Evolutionary conservation across 2,329 filamentous ascomycete genomes (phyloP), one percentile per base, ranked within the genome.

Genomic region (Fusarium miscanthi): DNA sequence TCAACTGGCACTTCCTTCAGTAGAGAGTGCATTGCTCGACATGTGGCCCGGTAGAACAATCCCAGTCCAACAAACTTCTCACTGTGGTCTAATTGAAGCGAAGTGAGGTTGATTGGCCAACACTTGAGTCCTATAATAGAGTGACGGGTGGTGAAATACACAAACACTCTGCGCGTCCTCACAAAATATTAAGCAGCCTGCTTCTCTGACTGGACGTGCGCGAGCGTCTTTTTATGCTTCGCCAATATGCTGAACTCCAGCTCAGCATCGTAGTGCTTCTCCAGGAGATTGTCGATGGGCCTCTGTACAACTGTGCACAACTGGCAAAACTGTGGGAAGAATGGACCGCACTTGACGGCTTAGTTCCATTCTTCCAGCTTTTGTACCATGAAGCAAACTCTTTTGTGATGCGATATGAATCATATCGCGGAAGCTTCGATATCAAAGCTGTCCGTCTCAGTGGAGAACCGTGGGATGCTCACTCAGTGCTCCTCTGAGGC

Each of bases 1-100:
- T 33, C 33, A 17, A 23, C 5, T 14, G 12, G 25, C 42, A 17
- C 8, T 45, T 21, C 11, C 12, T 12, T 27, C 5, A 45, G 25
- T 5, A 7, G 43, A 8, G 9, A 46, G 19, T 10, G 14, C 25
- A n/a, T 16, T 9, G 19, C 19, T 46, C 21, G 25, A 30, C 5
- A 46, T 6, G 13, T 5, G 17, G 17, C 9, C 4, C 42, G 25
- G 17, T 9, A 14, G 25, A 46, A 16, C 19, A 30, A 8, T 1
- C 0, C 7, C 4, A 30, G 19, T 11, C 25, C 25, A 16, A 13
- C 1, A 16, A 19, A 12, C 1, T 21, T 10, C 16, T 14, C 25
- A 4, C 11, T 46, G 8, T 46, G 19, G 6, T n/a, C 9, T 9
- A 46, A 30, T 16, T 7, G 25, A 46, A 30, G 19, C n/a, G 25